Evolutionary conservation across 805 yeast species (phyloP), one percentile per base, ranked within the genome.

Genomic region (Nakazawaea sp.): DNA sequence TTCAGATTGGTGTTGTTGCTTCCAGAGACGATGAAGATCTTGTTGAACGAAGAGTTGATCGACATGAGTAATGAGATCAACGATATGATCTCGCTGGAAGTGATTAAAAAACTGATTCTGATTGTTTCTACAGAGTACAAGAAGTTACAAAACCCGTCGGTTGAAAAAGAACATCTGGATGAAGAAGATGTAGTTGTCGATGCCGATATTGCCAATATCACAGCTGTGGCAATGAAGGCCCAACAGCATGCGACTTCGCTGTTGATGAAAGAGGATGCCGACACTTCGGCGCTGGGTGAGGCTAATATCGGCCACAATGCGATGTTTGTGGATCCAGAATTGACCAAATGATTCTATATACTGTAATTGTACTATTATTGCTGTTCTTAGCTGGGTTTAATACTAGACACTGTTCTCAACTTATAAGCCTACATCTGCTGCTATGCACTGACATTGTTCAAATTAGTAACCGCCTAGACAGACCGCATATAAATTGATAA

Each of bases 271-370:
- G 27, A 12, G 18, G 27, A 32, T 11, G n/a, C n/a, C n/a, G n/a
- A n/a, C n/a, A n/a, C n/a, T n/a, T n/a, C 13, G 8, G 17, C 9
- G 25, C 25, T 23, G 25, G 15, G 16, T 16, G 21, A 9, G 7
- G 32, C 9, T 16, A 10, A 8, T 21, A 16, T 6, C 18, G 24
- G 27, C 11, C 30, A 28, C 5, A 15, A 17, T 15, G 29, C 31
- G 9, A 12, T 38, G 16, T 38, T 33, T 18, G 37, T 38, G 13
- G 42, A 38, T 23, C 42, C 42, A n/a, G 32, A 38, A 15, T 30
- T 38, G 28, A 38, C 42, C 15, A 38, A 38, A 32, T 32, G 21
- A 13, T 7, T 17, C 8, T 16, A 27, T 27, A 12, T 27, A 10
- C 11, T n/a, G n/a, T n/a, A 23, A 23, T 23, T 23, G 11, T 23